These are phyloP conservation scores for Adansonia grandidieri DNA, from an alignment of 441 rosid genomes.

Conservation along the genomic window DNA sequence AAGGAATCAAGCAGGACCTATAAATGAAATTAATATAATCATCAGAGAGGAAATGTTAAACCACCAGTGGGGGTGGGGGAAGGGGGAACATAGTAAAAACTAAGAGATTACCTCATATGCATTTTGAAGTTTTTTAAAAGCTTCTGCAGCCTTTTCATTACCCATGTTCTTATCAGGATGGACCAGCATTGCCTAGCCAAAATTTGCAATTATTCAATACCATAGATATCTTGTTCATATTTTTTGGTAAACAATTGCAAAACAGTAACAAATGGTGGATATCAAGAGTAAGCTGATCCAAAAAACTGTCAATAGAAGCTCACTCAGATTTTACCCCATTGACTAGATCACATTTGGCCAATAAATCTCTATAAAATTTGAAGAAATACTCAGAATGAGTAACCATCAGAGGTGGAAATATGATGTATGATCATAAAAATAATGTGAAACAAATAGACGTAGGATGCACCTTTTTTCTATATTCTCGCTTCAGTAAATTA, in stretches of 20 bases:
- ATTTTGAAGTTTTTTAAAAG: constrained; percentile 98
- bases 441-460: constrained; percentile 11
- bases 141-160: constrained; percentile 95
- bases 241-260: constrained; percentile 6
- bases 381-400: constrained; percentile 17
- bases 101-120: constrained; percentile 78
- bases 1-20: constrained; percentile 82
- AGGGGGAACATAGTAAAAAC: neutral
- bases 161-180: constrained; percentile 99
- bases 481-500: constrained; percentile 78
- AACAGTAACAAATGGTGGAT: constrained; percentile 17
- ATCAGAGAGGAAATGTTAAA: constrained; percentile 20
- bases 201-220: constrained; percentile 24
- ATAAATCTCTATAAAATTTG: neutral
- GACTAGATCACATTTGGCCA: neutral
- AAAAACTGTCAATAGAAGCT: neutral
- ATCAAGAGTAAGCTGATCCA: constrained; percentile 6
- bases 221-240: neutral
- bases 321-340: neutral
- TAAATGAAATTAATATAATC: constrained; percentile 14
- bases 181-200: constrained; percentile 86
- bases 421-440: neutral
- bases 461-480: constrained; percentile 78
- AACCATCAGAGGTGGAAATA: constrained; percentile 15
- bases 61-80: neutral